Conservation (phyloP, 164 flowering plant genomes). For the Magnolia changhungtana region DNA sequence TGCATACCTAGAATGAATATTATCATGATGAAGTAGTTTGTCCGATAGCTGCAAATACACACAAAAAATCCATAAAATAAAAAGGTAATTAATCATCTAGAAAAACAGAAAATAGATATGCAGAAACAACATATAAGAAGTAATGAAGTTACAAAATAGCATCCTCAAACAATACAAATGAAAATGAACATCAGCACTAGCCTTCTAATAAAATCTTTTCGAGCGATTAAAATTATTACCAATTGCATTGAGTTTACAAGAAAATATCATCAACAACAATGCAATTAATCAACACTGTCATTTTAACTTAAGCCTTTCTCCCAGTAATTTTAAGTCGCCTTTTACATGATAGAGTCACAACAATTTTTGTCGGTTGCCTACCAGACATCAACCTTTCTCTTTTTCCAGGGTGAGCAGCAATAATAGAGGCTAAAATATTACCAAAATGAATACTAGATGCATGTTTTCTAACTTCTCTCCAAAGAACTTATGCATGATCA, state of each 20-base stretch:
- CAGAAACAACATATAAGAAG: neutral
- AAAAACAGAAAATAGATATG: neutral
- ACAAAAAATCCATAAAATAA: neutral
- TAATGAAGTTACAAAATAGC: neutral
- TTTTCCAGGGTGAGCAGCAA: too few relatives aligned
- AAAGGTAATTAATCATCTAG: neutral
- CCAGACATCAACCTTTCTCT: too few relatives aligned
- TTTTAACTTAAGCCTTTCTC: too few relatives aligned
- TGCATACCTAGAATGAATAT: constrained; percentile 64
- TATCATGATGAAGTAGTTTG: constrained; percentile 82
- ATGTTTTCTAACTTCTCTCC: too few relatives aligned
- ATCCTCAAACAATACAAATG: neutral
- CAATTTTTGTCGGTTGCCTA: too few relatives aligned
- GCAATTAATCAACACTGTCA: neutral
- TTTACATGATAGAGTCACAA: neutral
- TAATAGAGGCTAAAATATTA: too few relatives aligned
- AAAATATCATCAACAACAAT: neutral
- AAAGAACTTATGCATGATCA: too few relatives aligned
- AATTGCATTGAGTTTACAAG: neutral
- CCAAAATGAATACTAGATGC: too few relatives aligned
- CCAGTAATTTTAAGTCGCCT: neutral
- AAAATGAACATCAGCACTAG: too few relatives aligned
- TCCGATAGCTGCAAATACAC: constrained; percentile 68
- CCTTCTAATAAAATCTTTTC: neutral
- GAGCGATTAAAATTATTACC: neutral